A percentile compares a stretch with the other conserved stretches of the same genome.
phyloP scores from a whole-genome alignment of 2,329 filamentous ascomycete species.

The Cladosporium oxysporum region DNA sequence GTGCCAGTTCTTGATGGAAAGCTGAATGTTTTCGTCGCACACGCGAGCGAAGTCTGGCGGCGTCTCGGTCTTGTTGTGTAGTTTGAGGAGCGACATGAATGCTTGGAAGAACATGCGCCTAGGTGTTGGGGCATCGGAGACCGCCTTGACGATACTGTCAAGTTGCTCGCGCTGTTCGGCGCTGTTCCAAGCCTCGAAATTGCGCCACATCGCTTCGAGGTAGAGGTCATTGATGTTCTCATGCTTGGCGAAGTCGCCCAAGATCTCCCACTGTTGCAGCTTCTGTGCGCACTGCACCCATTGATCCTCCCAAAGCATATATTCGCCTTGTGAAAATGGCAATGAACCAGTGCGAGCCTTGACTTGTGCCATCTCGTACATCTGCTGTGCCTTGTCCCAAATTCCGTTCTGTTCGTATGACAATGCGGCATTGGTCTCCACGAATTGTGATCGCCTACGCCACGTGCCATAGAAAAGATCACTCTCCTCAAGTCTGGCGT shows the following conservation, averaged over 20 bases:
- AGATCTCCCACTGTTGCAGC: slow-evolving; percentile 96
- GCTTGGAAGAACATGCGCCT: slow-evolving; percentile 95
- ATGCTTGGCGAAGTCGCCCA: slow-evolving; percentile 97
- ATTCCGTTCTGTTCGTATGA: slow-evolving; percentile 99
- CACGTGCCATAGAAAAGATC: slow-evolving; percentile 98
- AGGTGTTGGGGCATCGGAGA: slow-evolving; percentile 95
- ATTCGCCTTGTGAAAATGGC: slow-evolving; percentile 93
- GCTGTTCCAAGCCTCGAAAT: slow-evolving; percentile 91
- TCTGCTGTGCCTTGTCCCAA: slow-evolving; percentile 97
- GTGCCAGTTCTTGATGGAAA: slow-evolving; percentile 98
- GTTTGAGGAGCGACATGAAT: slow-evolving; percentile 94
- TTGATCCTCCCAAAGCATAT: slow-evolving; percentile 99
- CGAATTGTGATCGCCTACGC: slow-evolving; percentile 90
- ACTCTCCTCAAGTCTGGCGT: slow-evolving; percentile 86
- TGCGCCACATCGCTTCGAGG: slow-evolving; percentile 92
- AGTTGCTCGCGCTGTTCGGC: slow-evolving; percentile 84
- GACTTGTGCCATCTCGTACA: slow-evolving; percentile 95
- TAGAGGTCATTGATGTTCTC: slow-evolving; percentile 98
- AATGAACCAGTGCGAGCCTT: slow-evolving; percentile 96
- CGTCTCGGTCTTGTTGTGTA: slow-evolving; percentile 84
- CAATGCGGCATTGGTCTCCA: slow-evolving; percentile 94
- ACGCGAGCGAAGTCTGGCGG: slow-evolving; percentile 80
- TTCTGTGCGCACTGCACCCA: slow-evolving; percentile 98
- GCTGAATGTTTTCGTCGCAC: slow-evolving; percentile 94
- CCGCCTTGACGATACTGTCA: slow-evolving; percentile 90